A percentile compares a stretch with the other conserved stretches of the same genome.
Evolutionary conservation across 768 basidiomycete genomes (phyloP).

Genomic region (Roridomyces roridus): DNA sequence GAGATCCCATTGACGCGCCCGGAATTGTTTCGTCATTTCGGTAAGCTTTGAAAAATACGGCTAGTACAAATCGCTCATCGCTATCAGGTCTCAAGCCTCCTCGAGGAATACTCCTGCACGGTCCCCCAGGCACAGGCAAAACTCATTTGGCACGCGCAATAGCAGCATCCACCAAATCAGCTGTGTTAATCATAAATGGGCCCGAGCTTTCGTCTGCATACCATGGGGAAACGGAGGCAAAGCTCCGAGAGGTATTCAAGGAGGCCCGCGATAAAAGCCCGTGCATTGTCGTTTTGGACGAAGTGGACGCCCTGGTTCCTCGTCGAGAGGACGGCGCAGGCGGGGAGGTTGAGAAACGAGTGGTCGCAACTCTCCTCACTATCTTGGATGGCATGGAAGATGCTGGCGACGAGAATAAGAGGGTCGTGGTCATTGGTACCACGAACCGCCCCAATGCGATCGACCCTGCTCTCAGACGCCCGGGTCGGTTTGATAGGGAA

Average conservation of each 20-base stretch:
- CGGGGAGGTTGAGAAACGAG: constrained; percentile 94
- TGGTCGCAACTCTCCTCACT: constrained; percentile 94
- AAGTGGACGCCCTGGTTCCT: constrained; percentile 95
- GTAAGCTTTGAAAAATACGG: constrained; percentile 39
- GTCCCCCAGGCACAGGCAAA: constrained; percentile 97
- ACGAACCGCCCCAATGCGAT: constrained; percentile 96
- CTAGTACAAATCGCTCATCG: constrained; percentile 7
- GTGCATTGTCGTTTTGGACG: constrained; percentile 94
- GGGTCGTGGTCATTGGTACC: constrained; percentile 94
- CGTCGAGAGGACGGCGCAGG: constrained; percentile 87
- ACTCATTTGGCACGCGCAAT: constrained; percentile 96
- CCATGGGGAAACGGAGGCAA: constrained; percentile 96
- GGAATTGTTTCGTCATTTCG: constrained; percentile 79
- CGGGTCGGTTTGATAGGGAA: constrained; percentile 93
- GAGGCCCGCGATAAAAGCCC: constrained; percentile 84
- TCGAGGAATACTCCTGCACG: constrained; percentile 93
- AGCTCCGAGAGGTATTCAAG: constrained; percentile 86
- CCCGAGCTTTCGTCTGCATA: constrained; percentile 95
- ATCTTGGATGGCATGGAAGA: constrained; percentile 91
- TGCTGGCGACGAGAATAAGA: constrained; percentile 48
- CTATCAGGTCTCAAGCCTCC: constrained; percentile 87
- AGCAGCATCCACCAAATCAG: constrained; percentile 83
- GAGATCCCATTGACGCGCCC: constrained; percentile 88
- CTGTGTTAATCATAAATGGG: constrained; percentile 93
- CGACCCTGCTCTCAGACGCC: constrained; percentile 88